phyloP scores from a whole-genome alignment of 2,329 filamentous ascomycete species.

The Fusarium pilosicola region DNA sequence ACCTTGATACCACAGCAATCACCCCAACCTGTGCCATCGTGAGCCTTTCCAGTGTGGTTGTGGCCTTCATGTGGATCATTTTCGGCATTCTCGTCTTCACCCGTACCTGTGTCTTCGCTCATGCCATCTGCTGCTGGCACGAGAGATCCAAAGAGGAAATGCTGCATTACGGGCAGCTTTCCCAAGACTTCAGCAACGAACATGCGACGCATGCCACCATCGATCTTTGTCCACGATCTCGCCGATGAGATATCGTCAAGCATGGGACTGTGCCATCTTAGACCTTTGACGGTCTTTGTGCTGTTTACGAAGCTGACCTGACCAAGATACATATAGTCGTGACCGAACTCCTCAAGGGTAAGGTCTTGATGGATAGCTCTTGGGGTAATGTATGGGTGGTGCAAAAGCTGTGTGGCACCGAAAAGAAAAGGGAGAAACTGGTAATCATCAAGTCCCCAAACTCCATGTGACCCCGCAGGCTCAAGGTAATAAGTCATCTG shows the following conservation, averaged over 20 bases:
- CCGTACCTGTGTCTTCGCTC: conserved; percentile 71
- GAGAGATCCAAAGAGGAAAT: conserved; percentile 91
- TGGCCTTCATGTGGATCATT: conserved; percentile 69
- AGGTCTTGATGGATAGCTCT: conserved; percentile 88
- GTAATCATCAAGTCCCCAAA: conserved; percentile 98
- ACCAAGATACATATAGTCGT: conserved; percentile 89
- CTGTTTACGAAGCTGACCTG: conserved; percentile 95
- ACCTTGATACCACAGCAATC: conserved; percentile 99
- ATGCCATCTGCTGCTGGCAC: conserved; percentile 85
- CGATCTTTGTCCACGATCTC: conserved; percentile 90
- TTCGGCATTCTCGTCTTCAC: conserved; percentile 56
- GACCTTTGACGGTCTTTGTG: conserved; percentile 93
- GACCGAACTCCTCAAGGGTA: conserved; percentile 84
- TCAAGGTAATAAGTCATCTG: conserved; percentile 97
- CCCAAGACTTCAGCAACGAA: conserved; percentile 91
- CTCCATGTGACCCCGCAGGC: conserved; percentile 94
- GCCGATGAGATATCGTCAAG: conserved; percentile 95
- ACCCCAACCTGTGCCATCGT: conserved; percentile 80
- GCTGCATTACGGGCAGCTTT: conserved; percentile 98
- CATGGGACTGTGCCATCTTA: conserved; percentile 98
- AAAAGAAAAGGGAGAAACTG: conserved; percentile 97
- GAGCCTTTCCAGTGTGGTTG: conserved; percentile 68
- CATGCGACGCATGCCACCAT: conserved; percentile 96
- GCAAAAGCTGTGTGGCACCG: conserved; percentile 87
- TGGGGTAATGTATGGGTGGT: conserved; percentile 83